These are phyloP conservation scores for Lepiota brunneoincarnata DNA, from an alignment of 768 basidiomycete genomes.

Conservation along the genomic window DNA sequence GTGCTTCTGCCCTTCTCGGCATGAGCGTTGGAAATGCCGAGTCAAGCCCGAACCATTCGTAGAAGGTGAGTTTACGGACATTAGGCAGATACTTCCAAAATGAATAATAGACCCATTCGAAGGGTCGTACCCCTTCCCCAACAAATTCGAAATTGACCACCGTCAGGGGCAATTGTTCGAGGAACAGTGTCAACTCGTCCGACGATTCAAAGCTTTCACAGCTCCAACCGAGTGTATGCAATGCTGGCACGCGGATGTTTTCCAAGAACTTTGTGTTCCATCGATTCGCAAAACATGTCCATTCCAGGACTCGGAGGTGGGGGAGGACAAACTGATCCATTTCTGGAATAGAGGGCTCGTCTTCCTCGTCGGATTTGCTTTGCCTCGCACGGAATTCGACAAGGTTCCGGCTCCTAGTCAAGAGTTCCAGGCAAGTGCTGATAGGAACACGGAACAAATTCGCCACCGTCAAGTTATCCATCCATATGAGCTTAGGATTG, in stretches of 20 bases:
- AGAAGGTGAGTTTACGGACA: no score
- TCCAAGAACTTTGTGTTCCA: not conserved
- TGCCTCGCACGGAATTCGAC: not conserved
- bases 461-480: not conserved
- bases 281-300: not conserved
- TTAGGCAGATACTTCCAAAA: no score
- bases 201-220: not conserved
- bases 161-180: not conserved
- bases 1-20: no score
- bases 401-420: not conserved
- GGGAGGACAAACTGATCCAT: not conserved
- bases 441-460: not conserved
- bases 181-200: not conserved
- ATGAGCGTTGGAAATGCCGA: no score
- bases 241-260: not conserved
- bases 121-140: no score
- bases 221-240: not conserved
- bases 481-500: not conserved
- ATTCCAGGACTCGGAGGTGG: not conserved
- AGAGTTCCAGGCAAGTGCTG: not conserved
- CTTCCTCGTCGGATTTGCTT: not conserved
- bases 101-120: no score
- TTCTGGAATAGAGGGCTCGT: not conserved
- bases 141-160: not conserved
- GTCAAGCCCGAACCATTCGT: no score